A percentile compares a stretch with the other conserved stretches of the same genome.
phyloP scores from a whole-genome alignment of 2,329 filamentous ascomycete genomes.

The Ophiostoma ulmi region DNA sequence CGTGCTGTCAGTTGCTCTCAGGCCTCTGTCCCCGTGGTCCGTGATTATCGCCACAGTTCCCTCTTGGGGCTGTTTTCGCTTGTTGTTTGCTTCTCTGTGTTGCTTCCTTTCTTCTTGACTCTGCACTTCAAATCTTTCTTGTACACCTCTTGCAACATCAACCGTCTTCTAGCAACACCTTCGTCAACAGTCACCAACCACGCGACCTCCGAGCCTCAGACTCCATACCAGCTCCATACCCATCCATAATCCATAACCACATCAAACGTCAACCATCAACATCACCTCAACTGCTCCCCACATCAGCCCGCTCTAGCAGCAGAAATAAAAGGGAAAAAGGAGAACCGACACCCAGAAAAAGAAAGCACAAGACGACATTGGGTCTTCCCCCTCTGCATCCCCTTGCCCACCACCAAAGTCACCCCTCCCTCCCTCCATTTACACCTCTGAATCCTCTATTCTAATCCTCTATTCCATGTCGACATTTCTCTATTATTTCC shows the following conservation, averaged over 20 bases:
- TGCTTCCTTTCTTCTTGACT: neutral
- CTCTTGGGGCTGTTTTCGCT: too few relatives aligned
- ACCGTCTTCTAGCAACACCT: neutral
- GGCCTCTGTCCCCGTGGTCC: neutral
- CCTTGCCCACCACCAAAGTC: constrained; percentile 11
- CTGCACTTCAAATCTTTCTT: neutral
- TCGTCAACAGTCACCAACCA: neutral
- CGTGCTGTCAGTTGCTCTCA: neutral
- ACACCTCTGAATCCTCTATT: neutral
- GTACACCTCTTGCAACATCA: neutral
- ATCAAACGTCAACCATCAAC: neutral
- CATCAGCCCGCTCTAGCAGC: constrained; percentile 11
- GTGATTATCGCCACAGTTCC: neutral
- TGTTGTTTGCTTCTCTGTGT: neutral
- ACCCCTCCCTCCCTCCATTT: constrained; percentile 12
- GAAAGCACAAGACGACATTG: constrained; percentile 6
- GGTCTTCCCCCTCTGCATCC: constrained; percentile 10
- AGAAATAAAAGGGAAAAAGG: constrained; percentile 5
- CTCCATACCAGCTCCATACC: neutral
- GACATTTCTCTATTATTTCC: neutral
- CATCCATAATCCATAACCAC: neutral
- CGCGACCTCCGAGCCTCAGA: neutral
- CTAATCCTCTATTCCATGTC: neutral
- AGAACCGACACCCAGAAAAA: constrained; percentile 1
- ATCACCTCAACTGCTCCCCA: neutral